Conservation (phyloP, 805 yeast genomes). For the Metschnikowia reukaufii region DNA sequence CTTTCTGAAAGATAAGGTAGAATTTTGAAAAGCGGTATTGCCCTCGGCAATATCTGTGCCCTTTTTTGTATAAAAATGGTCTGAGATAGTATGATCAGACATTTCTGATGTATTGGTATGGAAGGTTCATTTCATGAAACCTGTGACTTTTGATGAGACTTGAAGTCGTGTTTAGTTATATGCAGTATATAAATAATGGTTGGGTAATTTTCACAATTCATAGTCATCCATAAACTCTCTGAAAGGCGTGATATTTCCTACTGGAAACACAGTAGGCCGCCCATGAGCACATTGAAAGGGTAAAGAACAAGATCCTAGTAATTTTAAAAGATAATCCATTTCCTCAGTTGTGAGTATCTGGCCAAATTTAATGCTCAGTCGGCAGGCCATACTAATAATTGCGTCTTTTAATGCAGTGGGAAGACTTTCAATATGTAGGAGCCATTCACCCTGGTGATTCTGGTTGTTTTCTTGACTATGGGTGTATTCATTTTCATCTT, state of each 20-base stretch:
- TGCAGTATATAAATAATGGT: no score
- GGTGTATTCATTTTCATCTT: conserved; percentile 17
- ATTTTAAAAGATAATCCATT: conserved; percentile 44
- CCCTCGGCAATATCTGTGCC: conserved; percentile 5
- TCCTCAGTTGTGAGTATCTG: conserved; percentile 43
- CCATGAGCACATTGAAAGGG: conserved; percentile 91
- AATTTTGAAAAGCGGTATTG: conserved; percentile 6
- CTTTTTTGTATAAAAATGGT: conserved; percentile 11
- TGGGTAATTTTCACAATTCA: conserved; percentile 5
- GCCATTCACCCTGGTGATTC: conserved; percentile 20
- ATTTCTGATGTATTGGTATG: conserved; percentile 5
- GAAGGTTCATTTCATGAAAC: not conserved
- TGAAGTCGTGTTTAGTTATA: not conserved
- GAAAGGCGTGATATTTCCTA: conserved; percentile 20
- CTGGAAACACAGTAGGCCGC: conserved; percentile 67
- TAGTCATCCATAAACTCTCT: conserved; percentile 6
- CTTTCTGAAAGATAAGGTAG: conserved; percentile 16
- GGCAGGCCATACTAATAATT: conserved; percentile 63
- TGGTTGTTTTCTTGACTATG: not conserved
- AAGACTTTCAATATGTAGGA: conserved; percentile 27
- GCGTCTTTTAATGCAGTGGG: conserved; percentile 39
- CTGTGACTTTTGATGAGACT: not conserved
- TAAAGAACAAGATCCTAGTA: conserved; percentile 47
- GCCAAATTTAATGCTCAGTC: conserved; percentile 73
- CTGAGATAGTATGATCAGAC: conserved; percentile 7